A percentile compares a stretch with the other conserved stretches of the same genome.
Evolutionary conservation across 208 protist species (phyloP).

Genomic region (Acanthamoeba culbertsoni): DNA sequence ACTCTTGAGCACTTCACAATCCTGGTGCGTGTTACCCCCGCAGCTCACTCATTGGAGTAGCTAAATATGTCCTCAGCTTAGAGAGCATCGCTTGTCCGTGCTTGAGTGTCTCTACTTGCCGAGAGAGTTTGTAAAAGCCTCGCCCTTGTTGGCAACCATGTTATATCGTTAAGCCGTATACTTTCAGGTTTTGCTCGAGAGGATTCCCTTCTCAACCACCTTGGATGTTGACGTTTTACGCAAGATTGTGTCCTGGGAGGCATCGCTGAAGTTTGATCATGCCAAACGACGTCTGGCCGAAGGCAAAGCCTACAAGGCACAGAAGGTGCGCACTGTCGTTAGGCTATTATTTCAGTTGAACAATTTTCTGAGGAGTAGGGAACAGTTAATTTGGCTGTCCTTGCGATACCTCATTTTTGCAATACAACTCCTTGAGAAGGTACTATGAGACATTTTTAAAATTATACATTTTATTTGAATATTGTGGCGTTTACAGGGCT

Average conservation of each 20-base stretch:
- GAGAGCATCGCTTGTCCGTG: slow-evolving; percentile 47
- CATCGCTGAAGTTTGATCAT: slow-evolving; percentile 54
- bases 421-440: not conserved
- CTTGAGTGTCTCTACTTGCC: slow-evolving; percentile 58
- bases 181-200: slow-evolving; percentile 29
- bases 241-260: slow-evolving; percentile 13
- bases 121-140: not conserved
- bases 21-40: not conserved
- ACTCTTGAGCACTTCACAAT: slow-evolving; percentile 53
- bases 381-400: slow-evolving; percentile 52
- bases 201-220: not conserved
- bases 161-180: not conserved
- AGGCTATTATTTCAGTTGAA: too few relatives aligned
- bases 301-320: slow-evolving; percentile 44
- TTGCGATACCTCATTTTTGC: slow-evolving; percentile 49
- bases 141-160: not conserved
- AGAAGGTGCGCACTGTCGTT: slow-evolving; percentile 41
- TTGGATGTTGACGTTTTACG: not conserved
- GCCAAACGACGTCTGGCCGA: slow-evolving; percentile 27
- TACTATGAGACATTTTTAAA: not conserved
- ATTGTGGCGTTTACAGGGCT: not conserved
- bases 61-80: slow-evolving; percentile 7
- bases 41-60: too few relatives aligned
- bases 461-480: not conserved
- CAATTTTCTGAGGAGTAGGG: too few relatives aligned